phyloP scores from a whole-genome alignment of 78 protist genomes.

The Guillardia theta region DNA sequence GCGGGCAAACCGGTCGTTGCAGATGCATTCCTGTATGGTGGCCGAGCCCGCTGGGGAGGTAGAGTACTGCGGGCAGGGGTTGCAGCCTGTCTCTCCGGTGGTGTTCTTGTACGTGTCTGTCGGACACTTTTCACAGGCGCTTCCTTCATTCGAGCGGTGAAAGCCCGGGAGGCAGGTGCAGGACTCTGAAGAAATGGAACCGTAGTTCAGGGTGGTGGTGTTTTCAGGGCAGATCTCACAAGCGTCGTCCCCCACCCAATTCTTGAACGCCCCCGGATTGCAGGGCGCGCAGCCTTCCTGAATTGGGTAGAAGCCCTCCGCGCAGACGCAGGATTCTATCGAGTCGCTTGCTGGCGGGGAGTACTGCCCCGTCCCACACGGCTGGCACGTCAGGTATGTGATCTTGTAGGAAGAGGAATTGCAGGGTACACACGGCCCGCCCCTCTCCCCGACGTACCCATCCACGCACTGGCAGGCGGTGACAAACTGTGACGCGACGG shows the following conservation, averaged over 20 bases:
- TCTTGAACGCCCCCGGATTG: neutral
- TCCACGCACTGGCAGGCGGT: neutral
- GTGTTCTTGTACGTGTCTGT: neutral
- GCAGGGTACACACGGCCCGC: neutral
- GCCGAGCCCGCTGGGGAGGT: neutral
- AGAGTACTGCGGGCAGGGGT: neutral
- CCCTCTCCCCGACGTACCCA: neutral
- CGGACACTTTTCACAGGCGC: neutral
- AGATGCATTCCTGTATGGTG: neutral
- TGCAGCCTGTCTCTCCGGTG: neutral
- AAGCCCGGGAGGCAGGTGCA: neutral
- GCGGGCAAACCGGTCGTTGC: conserved; percentile 42
- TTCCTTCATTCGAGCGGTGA: neutral
- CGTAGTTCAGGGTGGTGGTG: neutral
- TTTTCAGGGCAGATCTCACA: neutral
- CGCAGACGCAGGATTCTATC: neutral
- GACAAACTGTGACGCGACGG: no score
- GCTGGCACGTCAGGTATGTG: neutral
- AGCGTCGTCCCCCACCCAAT: neutral
- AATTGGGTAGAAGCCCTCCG: neutral
- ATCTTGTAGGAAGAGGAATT: neutral
- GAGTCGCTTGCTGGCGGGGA: neutral
- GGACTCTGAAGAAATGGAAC: neutral
- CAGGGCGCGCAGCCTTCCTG: neutral
- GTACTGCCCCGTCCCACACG: no score